These are phyloP conservation scores for Mrakia gelida DNA, from an alignment of 768 basidiomycete genomes.

Conservation along the genomic window DNA sequence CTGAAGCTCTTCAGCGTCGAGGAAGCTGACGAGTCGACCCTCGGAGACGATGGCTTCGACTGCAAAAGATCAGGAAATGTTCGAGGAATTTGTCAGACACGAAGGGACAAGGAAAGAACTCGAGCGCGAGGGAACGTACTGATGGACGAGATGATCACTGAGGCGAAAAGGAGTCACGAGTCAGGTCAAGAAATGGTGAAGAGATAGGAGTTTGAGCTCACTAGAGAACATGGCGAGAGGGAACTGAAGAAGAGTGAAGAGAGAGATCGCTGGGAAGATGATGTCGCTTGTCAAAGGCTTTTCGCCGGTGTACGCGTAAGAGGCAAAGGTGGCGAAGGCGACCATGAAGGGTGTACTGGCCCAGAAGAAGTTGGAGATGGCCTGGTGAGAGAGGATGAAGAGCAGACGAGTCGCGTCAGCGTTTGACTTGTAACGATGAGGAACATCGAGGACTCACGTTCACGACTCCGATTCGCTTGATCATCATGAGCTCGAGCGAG, in stretches of 20 bases:
- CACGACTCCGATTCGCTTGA: conserved; percentile 73
- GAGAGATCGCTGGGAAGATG: conserved; percentile 91
- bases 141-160: conserved; percentile 52
- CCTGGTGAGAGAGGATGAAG: not conserved
- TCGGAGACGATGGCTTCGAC: conserved; percentile 81
- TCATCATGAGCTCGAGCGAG: conserved; percentile 71
- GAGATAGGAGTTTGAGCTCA: not conserved
- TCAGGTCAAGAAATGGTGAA: too few relatives aligned
- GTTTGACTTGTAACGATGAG: not conserved
- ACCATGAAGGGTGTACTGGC: conserved; percentile 42
- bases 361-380: conserved; percentile 39
- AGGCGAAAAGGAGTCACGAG: too few relatives aligned
- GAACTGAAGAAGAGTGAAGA: conserved; percentile 83
- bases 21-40: conserved; percentile 68
- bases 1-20: conserved; percentile 75
- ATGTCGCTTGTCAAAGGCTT: conserved; percentile 78
- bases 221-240: conserved; percentile 48
- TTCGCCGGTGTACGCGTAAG: conserved; percentile 44
- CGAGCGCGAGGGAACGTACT: conserved; percentile 37
- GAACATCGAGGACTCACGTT: conserved; percentile 50
- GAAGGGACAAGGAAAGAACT: not conserved
- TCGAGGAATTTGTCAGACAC: not conserved
- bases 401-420: conserved; percentile 18
- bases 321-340: conserved; percentile 45
- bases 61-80: not conserved